A percentile compares a stretch with the other conserved stretches of the same genome.
phyloP scores from a whole-genome alignment of 2,329 filamentous ascomycete genomes.

The Trichoderma asperellum region DNA sequence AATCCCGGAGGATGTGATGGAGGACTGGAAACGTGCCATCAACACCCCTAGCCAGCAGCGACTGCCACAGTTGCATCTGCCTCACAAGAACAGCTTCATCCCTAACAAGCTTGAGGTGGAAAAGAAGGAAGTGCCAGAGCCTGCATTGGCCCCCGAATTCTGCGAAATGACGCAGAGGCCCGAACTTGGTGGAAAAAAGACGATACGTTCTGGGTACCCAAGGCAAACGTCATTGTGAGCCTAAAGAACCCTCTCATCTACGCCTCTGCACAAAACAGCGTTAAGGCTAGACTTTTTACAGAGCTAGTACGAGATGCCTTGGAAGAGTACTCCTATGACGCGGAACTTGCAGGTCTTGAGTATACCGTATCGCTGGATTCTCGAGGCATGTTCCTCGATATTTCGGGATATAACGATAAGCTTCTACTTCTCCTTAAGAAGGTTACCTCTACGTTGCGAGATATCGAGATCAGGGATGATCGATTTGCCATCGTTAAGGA shows the following conservation, averaged over 20 bases:
- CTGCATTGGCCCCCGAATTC: conserved; percentile 72
- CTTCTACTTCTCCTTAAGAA: conserved; percentile 88
- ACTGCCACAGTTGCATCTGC: conserved; percentile 76
- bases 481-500: conserved; percentile 93
- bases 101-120: conserved; percentile 92
- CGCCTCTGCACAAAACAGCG: conserved; percentile 74
- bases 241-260: conserved; percentile 79
- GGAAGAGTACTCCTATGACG: conserved; percentile 93
- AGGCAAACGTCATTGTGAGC: conserved; percentile 82
- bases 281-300: conserved; percentile 79
- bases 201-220: conserved; percentile 97
- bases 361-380: conserved; percentile 77
- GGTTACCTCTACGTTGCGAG: conserved; percentile 80
- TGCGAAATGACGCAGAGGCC: conserved; percentile 79
- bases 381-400: conserved; percentile 74
- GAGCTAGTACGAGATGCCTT: conserved; percentile 87
- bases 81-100: conserved; percentile 94
- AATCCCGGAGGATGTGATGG: conserved; percentile 75
- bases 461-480: conserved; percentile 81
- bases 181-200: conserved; percentile 98
- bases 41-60: conserved; percentile 61
- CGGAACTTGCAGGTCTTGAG: conserved; percentile 85
- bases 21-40: conserved; percentile 68
- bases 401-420: conserved; percentile 96
- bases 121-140: conserved; percentile 83